Conservation (phyloP, 495 filamentous ascomycete genomes). For the Hypoxylon rickii region DNA sequence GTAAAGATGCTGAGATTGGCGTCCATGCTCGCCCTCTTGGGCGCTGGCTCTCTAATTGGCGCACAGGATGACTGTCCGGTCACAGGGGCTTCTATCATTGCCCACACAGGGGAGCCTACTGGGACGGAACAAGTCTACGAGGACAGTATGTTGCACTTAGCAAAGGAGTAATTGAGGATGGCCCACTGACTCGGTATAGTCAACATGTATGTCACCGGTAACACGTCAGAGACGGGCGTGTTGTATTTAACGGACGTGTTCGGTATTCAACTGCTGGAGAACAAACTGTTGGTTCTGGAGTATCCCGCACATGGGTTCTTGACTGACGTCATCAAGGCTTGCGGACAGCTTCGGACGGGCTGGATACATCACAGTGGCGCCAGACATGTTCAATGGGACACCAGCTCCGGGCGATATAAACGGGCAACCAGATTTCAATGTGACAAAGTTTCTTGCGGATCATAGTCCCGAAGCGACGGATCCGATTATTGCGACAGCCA, state of each 20-base stretch:
- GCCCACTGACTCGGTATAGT: slow-evolving; percentile 24
- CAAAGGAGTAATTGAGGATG: not conserved
- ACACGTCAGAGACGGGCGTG: slow-evolving; percentile 49
- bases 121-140: slow-evolving; percentile 39
- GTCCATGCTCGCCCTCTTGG: slow-evolving; percentile 26
- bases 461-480: slow-evolving; percentile 62
- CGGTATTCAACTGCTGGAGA: slow-evolving; percentile 63
- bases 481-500: slow-evolving; percentile 62
- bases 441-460: slow-evolving; percentile 57
- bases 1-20: slow-evolving; percentile 25
- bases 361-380: slow-evolving; percentile 74
- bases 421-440: slow-evolving; percentile 57
- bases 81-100: slow-evolving; percentile 33
- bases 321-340: slow-evolving; percentile 45
- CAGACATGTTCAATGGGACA: slow-evolving; percentile 74
- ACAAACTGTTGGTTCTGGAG: slow-evolving; percentile 57
- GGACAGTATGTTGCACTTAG: slow-evolving; percentile 30
- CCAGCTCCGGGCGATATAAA: slow-evolving; percentile 53
- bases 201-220: slow-evolving; percentile 45
- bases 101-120: slow-evolving; percentile 38
- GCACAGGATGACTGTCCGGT: slow-evolving; percentile 28
- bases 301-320: not conserved
- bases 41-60: slow-evolving; percentile 16
- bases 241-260: slow-evolving; percentile 64
- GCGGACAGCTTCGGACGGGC: slow-evolving; percentile 77